Conservation (phyloP, 805 yeast genomes). For the Vanderwaltozyma yarrowii region DNA sequence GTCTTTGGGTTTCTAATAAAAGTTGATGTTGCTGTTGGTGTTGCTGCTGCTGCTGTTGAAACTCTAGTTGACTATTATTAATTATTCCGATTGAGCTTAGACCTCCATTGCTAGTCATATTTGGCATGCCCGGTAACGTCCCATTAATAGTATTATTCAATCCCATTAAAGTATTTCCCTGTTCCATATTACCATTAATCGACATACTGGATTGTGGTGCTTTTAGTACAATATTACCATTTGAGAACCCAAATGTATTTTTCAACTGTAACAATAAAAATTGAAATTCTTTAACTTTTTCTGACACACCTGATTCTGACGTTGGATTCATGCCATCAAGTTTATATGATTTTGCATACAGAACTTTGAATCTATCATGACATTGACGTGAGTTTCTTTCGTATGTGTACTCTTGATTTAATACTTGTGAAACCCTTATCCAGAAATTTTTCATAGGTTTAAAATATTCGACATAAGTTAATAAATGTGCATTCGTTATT, state of each 20-base stretch:
- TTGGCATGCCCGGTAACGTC: background rate
- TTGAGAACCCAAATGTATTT: slow-evolving; percentile 11
- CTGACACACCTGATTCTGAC: slow-evolving; percentile 1
- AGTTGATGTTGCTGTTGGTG: slow-evolving; percentile 2
- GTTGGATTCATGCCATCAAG: background rate
- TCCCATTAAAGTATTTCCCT: background rate
- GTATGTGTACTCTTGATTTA: slow-evolving; percentile 10
- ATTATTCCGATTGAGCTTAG: too few relatives aligned
- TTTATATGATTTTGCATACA: slow-evolving; percentile 14
- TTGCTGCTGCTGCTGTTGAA: slow-evolving; percentile 1
- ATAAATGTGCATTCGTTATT: slow-evolving; percentile 11
- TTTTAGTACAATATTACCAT: slow-evolving; percentile 16
- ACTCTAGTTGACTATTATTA: too few relatives aligned
- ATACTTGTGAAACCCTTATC: slow-evolving; percentile 16
- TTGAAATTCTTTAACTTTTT: slow-evolving; percentile 5
- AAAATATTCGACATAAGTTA: slow-evolving; percentile 18
- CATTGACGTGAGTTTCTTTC: slow-evolving; percentile 24
- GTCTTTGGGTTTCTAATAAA: slow-evolving; percentile 2
- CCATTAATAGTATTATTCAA: background rate
- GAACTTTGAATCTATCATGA: slow-evolving; percentile 23
- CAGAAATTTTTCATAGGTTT: slow-evolving; percentile 25
- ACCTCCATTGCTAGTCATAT: background rate
- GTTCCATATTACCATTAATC: background rate
- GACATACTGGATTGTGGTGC: background rate
- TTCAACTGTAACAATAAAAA: slow-evolving; percentile 8